Conservation (phyloP, 768 basidiomycete species). For the Xerocomus brunneocitrinus region DNA sequence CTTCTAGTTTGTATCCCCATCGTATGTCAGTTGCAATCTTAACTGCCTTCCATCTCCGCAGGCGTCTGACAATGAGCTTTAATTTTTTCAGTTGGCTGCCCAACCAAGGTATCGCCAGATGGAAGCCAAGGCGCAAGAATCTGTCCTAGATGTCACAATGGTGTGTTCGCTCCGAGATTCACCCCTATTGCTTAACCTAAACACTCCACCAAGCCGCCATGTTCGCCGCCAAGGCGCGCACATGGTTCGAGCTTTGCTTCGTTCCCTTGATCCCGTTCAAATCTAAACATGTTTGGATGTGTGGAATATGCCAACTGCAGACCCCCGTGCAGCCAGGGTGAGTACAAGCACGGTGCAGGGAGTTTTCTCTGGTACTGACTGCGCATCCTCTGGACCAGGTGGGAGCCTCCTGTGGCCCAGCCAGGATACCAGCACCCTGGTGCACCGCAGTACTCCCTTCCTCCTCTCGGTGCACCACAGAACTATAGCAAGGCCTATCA, state of each 20-base stretch:
- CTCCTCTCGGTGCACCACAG: slow-evolving; percentile 5
- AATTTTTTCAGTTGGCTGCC: slow-evolving; percentile 54
- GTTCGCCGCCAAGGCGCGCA: slow-evolving; percentile 56
- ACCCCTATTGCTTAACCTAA: neutral
- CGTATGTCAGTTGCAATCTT: slow-evolving; percentile 35
- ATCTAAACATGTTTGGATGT: slow-evolving; percentile 62
- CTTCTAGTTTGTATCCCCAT: slow-evolving; percentile 50
- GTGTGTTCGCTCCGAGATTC: slow-evolving; percentile 33
- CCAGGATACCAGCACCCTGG: slow-evolving; percentile 38
- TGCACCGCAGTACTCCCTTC: slow-evolving; percentile 11
- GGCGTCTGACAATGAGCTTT: slow-evolving; percentile 4
- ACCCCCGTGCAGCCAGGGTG: slow-evolving; percentile 49
- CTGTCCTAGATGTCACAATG: slow-evolving; percentile 72
- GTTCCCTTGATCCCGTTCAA: slow-evolving; percentile 65
- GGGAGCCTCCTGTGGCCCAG: slow-evolving; percentile 33
- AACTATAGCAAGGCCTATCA: slow-evolving; percentile 23
- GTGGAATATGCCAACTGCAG: slow-evolving; percentile 66
- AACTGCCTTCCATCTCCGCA: slow-evolving; percentile 4
- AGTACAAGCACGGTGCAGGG: slow-evolving; percentile 10
- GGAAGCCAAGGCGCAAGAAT: slow-evolving; percentile 48
- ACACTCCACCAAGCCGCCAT: slow-evolving; percentile 45
- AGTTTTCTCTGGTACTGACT: neutral
- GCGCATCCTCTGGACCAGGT: slow-evolving; percentile 16
- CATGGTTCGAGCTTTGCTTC: slow-evolving; percentile 76
- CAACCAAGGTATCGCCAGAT: slow-evolving; percentile 53